A percentile compares a stretch with the other conserved stretches of the same genome.
These are phyloP conservation scores for Nitzschia sp. DNA, from an alignment of 108 stramenopile species.

Conservation along the genomic window DNA sequence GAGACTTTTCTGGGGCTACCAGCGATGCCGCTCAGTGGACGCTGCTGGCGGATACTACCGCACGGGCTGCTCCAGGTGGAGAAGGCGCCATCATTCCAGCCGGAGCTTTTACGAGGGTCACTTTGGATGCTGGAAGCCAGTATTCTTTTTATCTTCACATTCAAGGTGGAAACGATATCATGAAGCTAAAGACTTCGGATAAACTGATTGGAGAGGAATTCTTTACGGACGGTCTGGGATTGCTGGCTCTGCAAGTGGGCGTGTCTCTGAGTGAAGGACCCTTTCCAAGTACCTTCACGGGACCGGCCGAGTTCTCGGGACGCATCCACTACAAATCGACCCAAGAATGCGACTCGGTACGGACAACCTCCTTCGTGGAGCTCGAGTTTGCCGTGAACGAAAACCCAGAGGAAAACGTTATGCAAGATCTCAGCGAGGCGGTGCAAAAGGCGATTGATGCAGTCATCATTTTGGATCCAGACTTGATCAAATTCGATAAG, in stretches of 20 bases:
- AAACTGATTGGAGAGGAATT: not conserved
- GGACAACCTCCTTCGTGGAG: not conserved
- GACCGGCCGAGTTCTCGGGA: slow-evolving; percentile 10
- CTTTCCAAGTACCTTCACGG: slow-evolving; percentile 4
- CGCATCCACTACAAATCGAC: not conserved
- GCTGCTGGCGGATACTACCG: slow-evolving; percentile 14
- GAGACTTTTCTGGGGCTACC: slow-evolving; percentile 13
- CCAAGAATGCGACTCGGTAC: not conserved
- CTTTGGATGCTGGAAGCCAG: not conserved
- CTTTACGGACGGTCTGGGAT: not conserved
- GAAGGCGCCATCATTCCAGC: slow-evolving; percentile 15
- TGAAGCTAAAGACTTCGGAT: not conserved
- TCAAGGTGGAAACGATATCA: not conserved
- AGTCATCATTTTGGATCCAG: slow-evolving; percentile 4
- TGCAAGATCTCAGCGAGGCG: slow-evolving; percentile 3
- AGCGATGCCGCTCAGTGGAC: slow-evolving; percentile 6
- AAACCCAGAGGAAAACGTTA: not conserved
- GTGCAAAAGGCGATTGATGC: slow-evolving; percentile 6
- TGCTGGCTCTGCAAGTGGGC: not conserved
- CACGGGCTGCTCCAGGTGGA: not conserved
- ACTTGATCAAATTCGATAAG: not conserved
- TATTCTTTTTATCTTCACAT: slow-evolving; percentile 19
- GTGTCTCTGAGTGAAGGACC: not conserved
- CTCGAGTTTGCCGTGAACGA: slow-evolving; percentile 17
- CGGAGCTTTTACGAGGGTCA: not conserved